Conservation (phyloP, 495 filamentous ascomycete genomes). For the Corynascus novoguineensis region DNA sequence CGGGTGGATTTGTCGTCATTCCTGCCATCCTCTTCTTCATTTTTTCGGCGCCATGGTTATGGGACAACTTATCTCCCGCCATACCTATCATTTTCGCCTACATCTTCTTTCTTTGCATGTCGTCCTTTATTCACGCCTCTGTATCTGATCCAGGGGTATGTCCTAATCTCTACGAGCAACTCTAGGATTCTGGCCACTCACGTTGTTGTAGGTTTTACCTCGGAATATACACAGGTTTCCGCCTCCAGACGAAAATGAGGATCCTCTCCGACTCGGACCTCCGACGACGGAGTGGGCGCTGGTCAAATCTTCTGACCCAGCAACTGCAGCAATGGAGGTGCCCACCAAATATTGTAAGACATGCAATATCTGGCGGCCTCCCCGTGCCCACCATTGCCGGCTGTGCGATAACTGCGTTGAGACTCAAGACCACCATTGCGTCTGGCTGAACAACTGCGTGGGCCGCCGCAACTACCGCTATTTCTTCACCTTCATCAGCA, state of each 20-base stretch:
- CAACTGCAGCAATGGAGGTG: constrained; percentile 85
- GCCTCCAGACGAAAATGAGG: constrained; percentile 55
- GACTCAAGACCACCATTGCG: constrained; percentile 96
- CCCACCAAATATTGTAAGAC: constrained; percentile 97
- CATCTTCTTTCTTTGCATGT: constrained; percentile 80
- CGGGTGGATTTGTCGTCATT: constrained; percentile 68
- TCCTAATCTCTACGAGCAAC: constrained; percentile 14
- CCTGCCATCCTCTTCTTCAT: constrained; percentile 77
- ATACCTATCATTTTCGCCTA: constrained; percentile 90
- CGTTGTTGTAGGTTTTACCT: constrained; percentile 60
- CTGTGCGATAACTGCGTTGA: constrained; percentile 96
- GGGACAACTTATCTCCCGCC: constrained; percentile 84
- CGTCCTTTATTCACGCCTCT: constrained; percentile 89
- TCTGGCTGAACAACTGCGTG: constrained; percentile 98
- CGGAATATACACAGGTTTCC: constrained; percentile 65
- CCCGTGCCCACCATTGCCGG: constrained; percentile 91
- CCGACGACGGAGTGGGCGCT: constrained; percentile 86
- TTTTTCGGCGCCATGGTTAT: constrained; percentile 86
- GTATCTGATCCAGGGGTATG: constrained; percentile 86
- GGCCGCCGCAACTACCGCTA: constrained; percentile 97
- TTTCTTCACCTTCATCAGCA: constrained; percentile 84
- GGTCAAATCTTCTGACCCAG: constrained; percentile 68
- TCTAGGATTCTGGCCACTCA: constrained; percentile 16
- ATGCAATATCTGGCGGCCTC: constrained; percentile 93
- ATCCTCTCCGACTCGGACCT: constrained; percentile 74